phyloP scores from a whole-genome alignment of 2,329 filamentous ascomycete species.

The Talaromyces pinophilus region DNA sequence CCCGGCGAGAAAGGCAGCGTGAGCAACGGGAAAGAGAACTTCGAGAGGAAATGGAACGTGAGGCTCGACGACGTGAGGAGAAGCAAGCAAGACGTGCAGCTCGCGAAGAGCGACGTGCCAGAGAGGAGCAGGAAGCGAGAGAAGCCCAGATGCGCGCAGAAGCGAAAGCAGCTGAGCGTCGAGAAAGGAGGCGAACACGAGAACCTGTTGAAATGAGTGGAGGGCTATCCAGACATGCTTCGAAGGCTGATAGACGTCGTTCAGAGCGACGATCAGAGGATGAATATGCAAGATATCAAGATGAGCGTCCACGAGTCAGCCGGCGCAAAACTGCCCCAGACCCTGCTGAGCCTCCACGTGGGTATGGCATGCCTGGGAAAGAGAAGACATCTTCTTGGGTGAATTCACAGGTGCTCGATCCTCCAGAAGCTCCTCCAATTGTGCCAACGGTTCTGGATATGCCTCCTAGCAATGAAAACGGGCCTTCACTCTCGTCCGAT shows the following conservation, averaged over 20 bases:
- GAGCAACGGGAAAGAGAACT: slow-evolving; percentile 43
- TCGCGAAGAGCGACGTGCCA: slow-evolving; percentile 36
- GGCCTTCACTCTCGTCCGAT: slow-evolving; percentile 44
- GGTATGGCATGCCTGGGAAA: slow-evolving; percentile 40
- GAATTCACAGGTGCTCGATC: slow-evolving; percentile 50
- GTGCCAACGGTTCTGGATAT: slow-evolving; percentile 50
- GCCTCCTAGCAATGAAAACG: slow-evolving; percentile 33
- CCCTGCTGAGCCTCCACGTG: slow-evolving; percentile 29
- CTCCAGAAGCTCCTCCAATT: slow-evolving; percentile 50
- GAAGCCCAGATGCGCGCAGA: slow-evolving; percentile 37
- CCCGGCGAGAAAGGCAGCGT: slow-evolving; percentile 56
- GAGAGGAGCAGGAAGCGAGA: slow-evolving; percentile 32
- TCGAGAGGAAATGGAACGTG: slow-evolving; percentile 40
- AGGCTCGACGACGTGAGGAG: slow-evolving; percentile 37
- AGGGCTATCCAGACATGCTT: slow-evolving; percentile 28
- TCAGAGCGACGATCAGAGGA: slow-evolving; percentile 35
- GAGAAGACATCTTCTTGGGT: slow-evolving; percentile 56
- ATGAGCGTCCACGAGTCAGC: slow-evolving; percentile 36
- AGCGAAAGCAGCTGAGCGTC: slow-evolving; percentile 42
- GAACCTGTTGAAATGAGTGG: slow-evolving; percentile 35
- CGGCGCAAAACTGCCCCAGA: slow-evolving; percentile 39
- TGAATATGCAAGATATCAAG: slow-evolving; percentile 29
- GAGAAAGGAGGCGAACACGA: slow-evolving; percentile 42
- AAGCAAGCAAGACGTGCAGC: slow-evolving; percentile 37
- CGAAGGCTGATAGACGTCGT: slow-evolving; percentile 36